Percentiles rank a stretch among this genome's conserved stretches.
Evolutionary conservation across 2,329 filamentous ascomycete genomes (phyloP).

Genomic region (Beauveria australis): DNA sequence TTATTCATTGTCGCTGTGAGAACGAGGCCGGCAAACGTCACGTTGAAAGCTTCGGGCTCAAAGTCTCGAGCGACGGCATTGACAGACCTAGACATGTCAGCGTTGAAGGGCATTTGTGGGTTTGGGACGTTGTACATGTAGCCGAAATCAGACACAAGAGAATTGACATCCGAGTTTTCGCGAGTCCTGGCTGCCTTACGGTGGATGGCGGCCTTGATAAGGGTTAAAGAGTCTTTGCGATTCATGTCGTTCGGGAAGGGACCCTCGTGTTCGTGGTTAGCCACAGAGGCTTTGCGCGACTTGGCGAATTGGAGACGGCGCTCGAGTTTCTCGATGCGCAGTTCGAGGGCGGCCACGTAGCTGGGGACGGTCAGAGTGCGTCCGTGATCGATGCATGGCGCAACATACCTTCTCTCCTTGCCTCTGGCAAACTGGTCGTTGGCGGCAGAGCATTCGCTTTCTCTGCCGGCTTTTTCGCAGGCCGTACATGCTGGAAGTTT

Average conservation of each 20-base stretch:
- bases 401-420: slow-evolving; percentile 71
- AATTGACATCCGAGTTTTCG: slow-evolving; percentile 82
- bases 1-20: slow-evolving; percentile 75
- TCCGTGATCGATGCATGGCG: slow-evolving; percentile 7
- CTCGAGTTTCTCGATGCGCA: slow-evolving; percentile 81
- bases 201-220: slow-evolving; percentile 54
- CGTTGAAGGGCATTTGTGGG: no score
- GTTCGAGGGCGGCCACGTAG: slow-evolving; percentile 92
- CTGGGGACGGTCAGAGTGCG: slow-evolving; percentile 27
- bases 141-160: slow-evolving; percentile 88
- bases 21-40: slow-evolving; percentile 86
- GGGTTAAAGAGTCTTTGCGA: slow-evolving; percentile 55
- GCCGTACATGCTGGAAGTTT: slow-evolving; percentile 92
- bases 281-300: slow-evolving; percentile 62
- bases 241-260: slow-evolving; percentile 35
- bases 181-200: slow-evolving; percentile 55
- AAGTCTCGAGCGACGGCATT: slow-evolving; percentile 94
- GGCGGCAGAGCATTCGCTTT: slow-evolving; percentile 81
- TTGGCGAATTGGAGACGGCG: slow-evolving; percentile 63
- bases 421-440: slow-evolving; percentile 94
- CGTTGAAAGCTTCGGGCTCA: slow-evolving; percentile 76
- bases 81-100: slow-evolving; percentile 57
- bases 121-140: slow-evolving; percentile 55
- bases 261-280: slow-evolving; percentile 53
- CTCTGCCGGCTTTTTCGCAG: slow-evolving; percentile 83